Evolutionary conservation across 768 basidiomycete species (phyloP).

Genomic region (Amanita pseudoporphyria): DNA sequence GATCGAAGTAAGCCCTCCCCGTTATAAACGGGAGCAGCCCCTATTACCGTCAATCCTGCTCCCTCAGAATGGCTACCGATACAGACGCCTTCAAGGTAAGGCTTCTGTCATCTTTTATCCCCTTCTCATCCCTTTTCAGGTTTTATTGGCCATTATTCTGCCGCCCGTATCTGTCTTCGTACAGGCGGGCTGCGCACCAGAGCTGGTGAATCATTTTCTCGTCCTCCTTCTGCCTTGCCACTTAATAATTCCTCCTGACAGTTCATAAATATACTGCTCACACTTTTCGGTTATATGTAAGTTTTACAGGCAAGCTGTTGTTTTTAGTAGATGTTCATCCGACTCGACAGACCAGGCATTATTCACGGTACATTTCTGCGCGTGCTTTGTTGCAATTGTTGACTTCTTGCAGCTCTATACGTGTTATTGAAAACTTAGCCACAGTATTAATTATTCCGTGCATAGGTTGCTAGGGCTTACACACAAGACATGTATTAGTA

Average conservation of each 20-base stretch:
- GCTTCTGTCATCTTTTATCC: neutral
- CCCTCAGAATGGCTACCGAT: slow-evolving; percentile 48
- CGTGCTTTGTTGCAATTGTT: slow-evolving; percentile 9
- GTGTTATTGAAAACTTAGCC: slow-evolving; percentile 70
- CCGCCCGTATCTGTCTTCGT: slow-evolving; percentile 86
- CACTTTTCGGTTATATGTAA: slow-evolving; percentile 72
- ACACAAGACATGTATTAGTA: neutral
- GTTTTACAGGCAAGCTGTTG: slow-evolving; percentile 16
- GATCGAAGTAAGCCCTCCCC: neutral
- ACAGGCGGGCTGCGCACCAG: slow-evolving; percentile 74
- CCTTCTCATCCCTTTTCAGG: slow-evolving; percentile 22
- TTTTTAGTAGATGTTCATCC: slow-evolving; percentile 7
- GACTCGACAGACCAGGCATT: slow-evolving; percentile 53
- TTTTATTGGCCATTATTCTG: slow-evolving; percentile 54
- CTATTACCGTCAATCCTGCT: neutral
- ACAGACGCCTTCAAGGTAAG: slow-evolving; percentile 75
- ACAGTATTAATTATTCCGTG: too few species aligned
- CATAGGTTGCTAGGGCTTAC: neutral
- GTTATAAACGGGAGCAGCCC: neutral
- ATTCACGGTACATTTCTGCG: slow-evolving; percentile 45
- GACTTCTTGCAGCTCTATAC: slow-evolving; percentile 49
- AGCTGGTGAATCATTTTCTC: slow-evolving; percentile 44
- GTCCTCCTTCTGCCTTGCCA: slow-evolving; percentile 6
- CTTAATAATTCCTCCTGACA: slow-evolving; percentile 10
- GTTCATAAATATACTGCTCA: slow-evolving; percentile 71